Percentiles rank a stretch among this genome's conserved stretches.
Conservation (phyloP, 2,329 filamentous ascomycete species). For the Catunica adiposa region DNA sequence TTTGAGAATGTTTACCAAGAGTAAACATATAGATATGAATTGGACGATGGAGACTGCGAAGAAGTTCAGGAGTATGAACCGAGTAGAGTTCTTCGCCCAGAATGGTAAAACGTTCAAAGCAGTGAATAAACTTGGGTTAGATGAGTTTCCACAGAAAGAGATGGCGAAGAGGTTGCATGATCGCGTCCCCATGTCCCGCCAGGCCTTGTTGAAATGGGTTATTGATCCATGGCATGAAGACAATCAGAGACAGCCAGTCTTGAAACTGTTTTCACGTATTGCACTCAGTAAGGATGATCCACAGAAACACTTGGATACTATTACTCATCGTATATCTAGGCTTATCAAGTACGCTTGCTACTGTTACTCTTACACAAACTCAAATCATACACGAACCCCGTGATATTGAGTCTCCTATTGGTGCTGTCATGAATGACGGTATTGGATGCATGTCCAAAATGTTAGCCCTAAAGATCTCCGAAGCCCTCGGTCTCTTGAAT, state of each 20-base stretch:
- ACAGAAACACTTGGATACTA: no score
- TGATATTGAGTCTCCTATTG: constrained; percentile 26
- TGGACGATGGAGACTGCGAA: constrained; percentile 18
- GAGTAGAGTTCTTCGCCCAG: constrained; percentile 39
- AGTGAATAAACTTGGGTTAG: background rate
- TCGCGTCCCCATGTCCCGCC: constrained; percentile 24
- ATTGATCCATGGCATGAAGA: constrained; percentile 25
- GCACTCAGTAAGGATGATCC: constrained; percentile 30
- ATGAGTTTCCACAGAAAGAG: constrained; percentile 17
- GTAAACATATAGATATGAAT: constrained; percentile 16
- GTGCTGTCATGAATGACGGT: constrained; percentile 47
- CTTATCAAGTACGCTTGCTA: constrained; percentile 33
- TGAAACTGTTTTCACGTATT: constrained; percentile 44
- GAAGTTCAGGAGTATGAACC: constrained; percentile 23
- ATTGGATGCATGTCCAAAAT: constrained; percentile 47
- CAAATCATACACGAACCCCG: constrained; percentile 28
- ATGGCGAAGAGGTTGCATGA: constrained; percentile 16
- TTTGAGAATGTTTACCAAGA: constrained; percentile 24
- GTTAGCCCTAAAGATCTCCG: constrained; percentile 37
- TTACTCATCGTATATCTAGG: constrained; percentile 21
- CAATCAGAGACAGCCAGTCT: constrained; percentile 30
- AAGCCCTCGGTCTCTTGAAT: constrained; percentile 32
- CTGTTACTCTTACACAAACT: constrained; percentile 27
- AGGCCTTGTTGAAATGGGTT: constrained; percentile 35
- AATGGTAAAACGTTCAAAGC: constrained; percentile 28